phyloP scores from a whole-genome alignment of 352 stramenopile species.

The Phytopythium vexans region DNA sequence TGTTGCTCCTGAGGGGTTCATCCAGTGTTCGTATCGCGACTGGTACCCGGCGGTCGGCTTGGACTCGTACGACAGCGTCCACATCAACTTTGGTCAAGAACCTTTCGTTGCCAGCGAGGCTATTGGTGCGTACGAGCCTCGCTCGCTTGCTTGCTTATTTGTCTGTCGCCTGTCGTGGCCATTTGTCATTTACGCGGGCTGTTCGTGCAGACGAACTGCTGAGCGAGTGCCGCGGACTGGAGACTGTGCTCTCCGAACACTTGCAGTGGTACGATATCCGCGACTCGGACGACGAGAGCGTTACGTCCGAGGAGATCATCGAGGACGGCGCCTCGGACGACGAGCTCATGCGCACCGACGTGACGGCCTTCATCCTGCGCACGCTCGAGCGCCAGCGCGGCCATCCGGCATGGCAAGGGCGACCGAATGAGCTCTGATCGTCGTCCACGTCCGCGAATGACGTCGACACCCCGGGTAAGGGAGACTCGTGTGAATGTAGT shows the following conservation, averaged over 20 bases:
- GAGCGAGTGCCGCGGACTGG: slow-evolving; percentile 22
- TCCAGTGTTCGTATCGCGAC: slow-evolving; percentile 45
- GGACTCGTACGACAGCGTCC: slow-evolving; percentile 75
- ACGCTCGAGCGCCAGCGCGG: slow-evolving; percentile 1
- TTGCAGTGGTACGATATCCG: slow-evolving; percentile 63
- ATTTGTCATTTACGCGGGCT: background rate
- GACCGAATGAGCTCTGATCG: too few species aligned
- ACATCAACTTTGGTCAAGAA: slow-evolving; percentile 84
- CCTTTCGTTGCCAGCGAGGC: slow-evolving; percentile 46
- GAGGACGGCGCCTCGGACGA: slow-evolving; percentile 10
- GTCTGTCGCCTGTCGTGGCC: background rate
- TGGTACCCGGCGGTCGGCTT: slow-evolving; percentile 84
- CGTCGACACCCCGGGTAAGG: too few species aligned
- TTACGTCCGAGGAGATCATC: slow-evolving; percentile 14
- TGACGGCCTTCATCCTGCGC: slow-evolving; percentile 8
- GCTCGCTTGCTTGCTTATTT: background rate
- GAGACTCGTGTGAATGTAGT: too few species aligned
- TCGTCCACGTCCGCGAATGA: too few species aligned
- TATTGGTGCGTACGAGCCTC: slow-evolving; percentile 21
- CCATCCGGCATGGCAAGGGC: background rate
- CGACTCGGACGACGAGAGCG: slow-evolving; percentile 30
- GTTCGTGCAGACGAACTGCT: slow-evolving; percentile 17
- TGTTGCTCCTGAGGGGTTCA: slow-evolving; percentile 11
- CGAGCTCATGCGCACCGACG: slow-evolving; percentile 7
- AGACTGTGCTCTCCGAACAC: slow-evolving; percentile 17